These are phyloP conservation scores for Herpotrichia juniperi DNA, from an alignment of 2,329 filamentous ascomycete genomes.

Conservation along the genomic window DNA sequence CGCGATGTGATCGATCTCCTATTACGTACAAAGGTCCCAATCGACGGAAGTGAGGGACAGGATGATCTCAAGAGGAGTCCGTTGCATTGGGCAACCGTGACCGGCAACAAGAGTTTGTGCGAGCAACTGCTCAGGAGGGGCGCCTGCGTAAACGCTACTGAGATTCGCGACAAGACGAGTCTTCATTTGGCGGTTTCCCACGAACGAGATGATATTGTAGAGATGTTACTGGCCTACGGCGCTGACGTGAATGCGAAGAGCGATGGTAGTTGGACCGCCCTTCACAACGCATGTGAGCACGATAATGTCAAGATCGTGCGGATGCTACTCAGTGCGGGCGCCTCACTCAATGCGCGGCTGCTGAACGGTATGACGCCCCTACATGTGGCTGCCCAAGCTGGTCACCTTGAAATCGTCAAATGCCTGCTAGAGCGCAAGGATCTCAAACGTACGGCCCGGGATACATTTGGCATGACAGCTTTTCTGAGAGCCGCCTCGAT, in stretches of 20 bases:
- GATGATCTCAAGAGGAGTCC: slow-evolving; percentile 59
- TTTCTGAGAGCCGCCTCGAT: slow-evolving; percentile 50
- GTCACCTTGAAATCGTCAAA: slow-evolving; percentile 45
- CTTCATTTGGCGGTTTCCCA: slow-evolving; percentile 43
- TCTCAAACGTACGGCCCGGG: slow-evolving; percentile 46
- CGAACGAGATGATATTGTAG: slow-evolving; percentile 43
- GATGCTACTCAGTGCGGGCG: slow-evolving; percentile 36
- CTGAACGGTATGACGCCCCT: slow-evolving; percentile 44
- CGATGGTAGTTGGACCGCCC: slow-evolving; percentile 40
- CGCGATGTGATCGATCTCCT: slow-evolving; percentile 52
- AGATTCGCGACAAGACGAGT: slow-evolving; percentile 43
- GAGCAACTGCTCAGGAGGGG: slow-evolving; percentile 52
- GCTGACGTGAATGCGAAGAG: slow-evolving; percentile 41
- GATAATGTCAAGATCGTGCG: slow-evolving; percentile 38
- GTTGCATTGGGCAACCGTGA: slow-evolving; percentile 64
- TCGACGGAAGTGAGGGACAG: slow-evolving; percentile 48
- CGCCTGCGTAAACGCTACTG: slow-evolving; percentile 41
- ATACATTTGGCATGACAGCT: slow-evolving; percentile 52
- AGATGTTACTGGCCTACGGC: slow-evolving; percentile 35
- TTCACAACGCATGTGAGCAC: slow-evolving; percentile 44
- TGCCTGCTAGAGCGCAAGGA: slow-evolving; percentile 42
- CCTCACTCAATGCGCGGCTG: slow-evolving; percentile 39
- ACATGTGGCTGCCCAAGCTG: slow-evolving; percentile 45
- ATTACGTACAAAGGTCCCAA: slow-evolving; percentile 45
- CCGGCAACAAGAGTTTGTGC: slow-evolving; percentile 59